Base-by-base conservation (phyloP, 129 eudicot species). In the Ambrosia trifida region DNA sequence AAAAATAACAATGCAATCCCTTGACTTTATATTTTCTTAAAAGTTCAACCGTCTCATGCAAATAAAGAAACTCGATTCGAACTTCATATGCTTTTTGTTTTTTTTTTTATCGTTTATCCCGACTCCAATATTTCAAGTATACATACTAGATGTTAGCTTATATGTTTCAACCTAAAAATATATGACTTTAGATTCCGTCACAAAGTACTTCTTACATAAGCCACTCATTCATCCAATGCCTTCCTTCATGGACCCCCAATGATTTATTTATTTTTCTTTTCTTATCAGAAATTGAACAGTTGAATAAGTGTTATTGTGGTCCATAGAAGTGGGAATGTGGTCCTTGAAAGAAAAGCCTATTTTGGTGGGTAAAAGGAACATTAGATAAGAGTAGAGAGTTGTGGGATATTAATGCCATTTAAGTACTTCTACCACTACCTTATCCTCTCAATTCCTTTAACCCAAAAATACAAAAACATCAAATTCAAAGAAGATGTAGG, bases 261-360 rank as follows among this genome's bases (percentile, higher is more conserved):
- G 46, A 40, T 36, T 12, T 18, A 73, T 61, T 32, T 9, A 4
- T 49, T 20, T 74, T 16, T 50, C 1, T 49, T 7, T 41, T 40
- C 2, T 28, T 72, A 41, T 10, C 24, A 51, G 31, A 52, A 74
- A 65, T 40, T 36, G 44, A 41, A 51, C 28, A 49, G 36, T 7
- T 74, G 18, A 74, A 64, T 38, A 64, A 74, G 73, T 66, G 73
- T 56, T 2, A 41, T 58, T 76, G 75, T 76, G 80, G 80, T 76
- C 80, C 75, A 68, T 68, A 18, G 61, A 68, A 76, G 80, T 76
- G 75, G 75, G 69, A 76, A n/a, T 68, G 80, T 76, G 80, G 80
- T 76, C 80, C 80, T 64, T 57, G 69, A 68, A 76, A 45, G 60
- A 67, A 76, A 76, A 76, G 80, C 80, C 80, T 67, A 58, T 58